phyloP scores from a whole-genome alignment of 306 rosid genomes.

The Quercus variabilis region DNA sequence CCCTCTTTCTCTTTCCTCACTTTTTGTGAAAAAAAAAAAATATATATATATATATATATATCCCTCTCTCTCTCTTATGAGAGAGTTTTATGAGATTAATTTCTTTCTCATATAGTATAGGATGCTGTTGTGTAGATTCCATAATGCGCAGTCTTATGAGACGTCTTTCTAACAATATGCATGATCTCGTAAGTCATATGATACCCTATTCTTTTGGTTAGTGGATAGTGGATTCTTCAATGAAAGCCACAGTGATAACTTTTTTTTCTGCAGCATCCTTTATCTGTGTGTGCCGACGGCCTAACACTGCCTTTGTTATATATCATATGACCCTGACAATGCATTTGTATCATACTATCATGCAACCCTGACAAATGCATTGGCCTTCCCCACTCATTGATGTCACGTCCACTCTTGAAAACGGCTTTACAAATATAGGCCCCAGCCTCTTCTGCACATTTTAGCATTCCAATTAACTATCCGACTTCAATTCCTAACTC shows the following conservation, averaged over 20 bases:
- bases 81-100: no score
- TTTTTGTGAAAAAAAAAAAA: no score
- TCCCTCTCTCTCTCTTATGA: no score
- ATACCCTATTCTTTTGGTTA: background rate
- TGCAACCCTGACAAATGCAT: slow-evolving; percentile 37
- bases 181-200: no score
- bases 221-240: background rate
- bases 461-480: slow-evolving; percentile 4
- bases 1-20: no score
- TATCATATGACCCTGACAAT: slow-evolving; percentile 32
- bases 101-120: no score
- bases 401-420: slow-evolving; percentile 61
- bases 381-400: slow-evolving; percentile 47
- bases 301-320: slow-evolving; percentile 29
- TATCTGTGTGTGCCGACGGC: slow-evolving; percentile 6
- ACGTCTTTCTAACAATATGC: no score
- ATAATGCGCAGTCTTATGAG: no score
- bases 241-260: background rate
- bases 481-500: no score
- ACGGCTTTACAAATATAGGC: slow-evolving; percentile 27
- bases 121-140: no score
- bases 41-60: no score
- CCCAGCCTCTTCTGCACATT: slow-evolving; percentile 19
- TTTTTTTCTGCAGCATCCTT: background rate
- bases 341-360: background rate